phyloP scores from a whole-genome alignment of 768 basidiomycete genomes.

The Strobilomyces dryophilus region DNA sequence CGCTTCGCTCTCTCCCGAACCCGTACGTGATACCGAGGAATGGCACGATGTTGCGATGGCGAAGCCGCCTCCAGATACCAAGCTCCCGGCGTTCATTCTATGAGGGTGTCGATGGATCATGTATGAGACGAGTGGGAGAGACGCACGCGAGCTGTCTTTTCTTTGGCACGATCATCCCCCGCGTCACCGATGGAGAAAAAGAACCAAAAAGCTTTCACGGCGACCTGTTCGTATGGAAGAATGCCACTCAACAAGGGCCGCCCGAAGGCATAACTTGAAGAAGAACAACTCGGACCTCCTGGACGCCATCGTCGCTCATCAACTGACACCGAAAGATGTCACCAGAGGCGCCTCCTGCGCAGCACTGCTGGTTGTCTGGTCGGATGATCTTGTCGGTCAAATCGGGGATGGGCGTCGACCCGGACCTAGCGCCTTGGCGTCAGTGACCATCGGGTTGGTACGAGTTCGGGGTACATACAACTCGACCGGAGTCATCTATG shows the following conservation, averaged over 20 bases:
- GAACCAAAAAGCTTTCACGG: neutral
- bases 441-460: too few species aligned
- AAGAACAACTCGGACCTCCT: neutral
- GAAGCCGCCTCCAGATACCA: neutral
- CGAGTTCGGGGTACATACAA: too few species aligned
- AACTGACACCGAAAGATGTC: neutral
- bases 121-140: neutral
- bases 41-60: neutral
- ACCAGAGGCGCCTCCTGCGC: neutral
- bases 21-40: conserved; percentile 14
- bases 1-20: conserved; percentile 17
- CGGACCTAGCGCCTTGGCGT: neutral
- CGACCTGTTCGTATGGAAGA: neutral
- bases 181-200: neutral
- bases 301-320: neutral
- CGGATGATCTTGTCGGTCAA: neutral
- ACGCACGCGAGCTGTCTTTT: neutral
- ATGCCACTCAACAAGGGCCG: neutral
- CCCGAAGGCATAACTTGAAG: neutral
- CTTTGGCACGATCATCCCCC: neutral
- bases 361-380: neutral
- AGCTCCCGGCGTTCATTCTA: conserved; percentile 5
- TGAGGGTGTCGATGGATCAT: neutral
- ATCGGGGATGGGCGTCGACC: neutral
- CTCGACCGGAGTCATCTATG: too few species aligned